A percentile compares a stretch with the other conserved stretches of the same genome.
phyloP scores from a whole-genome alignment of 2,329 filamentous ascomycete species.

The Knufia fluminis region DNA sequence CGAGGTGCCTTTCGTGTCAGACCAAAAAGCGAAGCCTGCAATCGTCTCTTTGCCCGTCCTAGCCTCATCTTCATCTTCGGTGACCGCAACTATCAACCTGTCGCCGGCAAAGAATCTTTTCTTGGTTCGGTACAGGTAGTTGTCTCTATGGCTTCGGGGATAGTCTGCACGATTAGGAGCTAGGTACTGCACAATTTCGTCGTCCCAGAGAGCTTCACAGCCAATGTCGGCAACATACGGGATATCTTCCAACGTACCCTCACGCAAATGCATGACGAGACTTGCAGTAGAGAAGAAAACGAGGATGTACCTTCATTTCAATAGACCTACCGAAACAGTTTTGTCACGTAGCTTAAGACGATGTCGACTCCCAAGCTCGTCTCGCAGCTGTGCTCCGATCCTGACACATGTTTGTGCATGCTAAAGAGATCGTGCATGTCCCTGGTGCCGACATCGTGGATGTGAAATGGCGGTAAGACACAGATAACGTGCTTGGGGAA shows the following conservation, averaged over 20 bases:
- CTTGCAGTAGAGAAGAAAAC: neutral
- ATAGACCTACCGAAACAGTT: neutral
- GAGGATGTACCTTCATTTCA: neutral
- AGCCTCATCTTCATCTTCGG: constrained; percentile 13
- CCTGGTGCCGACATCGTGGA: neutral
- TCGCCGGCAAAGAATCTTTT: constrained; percentile 15
- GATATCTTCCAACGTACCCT: constrained; percentile 13
- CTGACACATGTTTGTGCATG: neutral
- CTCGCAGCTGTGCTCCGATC: neutral
- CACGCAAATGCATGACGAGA: constrained; percentile 19
- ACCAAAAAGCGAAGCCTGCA: constrained; percentile 17
- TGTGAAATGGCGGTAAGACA: constrained; percentile 5
- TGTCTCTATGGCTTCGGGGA: constrained; percentile 15
- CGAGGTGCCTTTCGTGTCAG: constrained; percentile 7
- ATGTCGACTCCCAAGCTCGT: neutral
- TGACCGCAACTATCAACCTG: constrained; percentile 16
- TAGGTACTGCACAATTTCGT: constrained; percentile 17
- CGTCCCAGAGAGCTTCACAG: constrained; percentile 17
- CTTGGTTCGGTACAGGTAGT: constrained; percentile 16
- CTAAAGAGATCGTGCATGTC: neutral
- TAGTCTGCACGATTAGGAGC: constrained; percentile 16
- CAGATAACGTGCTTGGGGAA: neutral
- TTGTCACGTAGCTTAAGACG: neutral
- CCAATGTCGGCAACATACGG: constrained; percentile 14
- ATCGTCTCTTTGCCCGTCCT: constrained; percentile 16